Evolutionary conservation across 2,329 filamentous ascomycete species (phyloP).

Genomic region (Alternaria sp.): DNA sequence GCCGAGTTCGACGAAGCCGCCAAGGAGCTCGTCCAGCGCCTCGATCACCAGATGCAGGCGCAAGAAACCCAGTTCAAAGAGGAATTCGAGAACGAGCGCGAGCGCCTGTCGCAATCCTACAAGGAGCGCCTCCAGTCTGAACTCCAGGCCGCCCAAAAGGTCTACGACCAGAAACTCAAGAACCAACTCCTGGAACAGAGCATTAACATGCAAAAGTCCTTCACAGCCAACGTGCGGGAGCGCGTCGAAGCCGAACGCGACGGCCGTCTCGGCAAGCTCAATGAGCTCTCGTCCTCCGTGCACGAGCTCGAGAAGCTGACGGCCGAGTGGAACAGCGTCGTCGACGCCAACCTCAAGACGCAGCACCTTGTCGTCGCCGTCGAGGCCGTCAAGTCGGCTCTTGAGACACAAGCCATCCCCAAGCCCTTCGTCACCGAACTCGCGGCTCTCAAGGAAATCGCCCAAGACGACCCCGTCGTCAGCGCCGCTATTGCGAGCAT

Average conservation of each 20-base stretch:
- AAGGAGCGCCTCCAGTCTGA: constrained; percentile 80
- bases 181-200: constrained; percentile 92
- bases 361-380: constrained; percentile 97
- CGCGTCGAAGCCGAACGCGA: constrained; percentile 89
- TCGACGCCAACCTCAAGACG: constrained; percentile 88
- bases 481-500: constrained; percentile 96
- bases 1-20: constrained; percentile 86
- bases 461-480: constrained; percentile 79
- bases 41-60: constrained; percentile 79
- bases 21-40: constrained; percentile 83
- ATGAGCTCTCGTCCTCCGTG: constrained; percentile 78
- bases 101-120: constrained; percentile 77
- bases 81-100: constrained; percentile 88
- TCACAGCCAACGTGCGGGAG: constrained; percentile 76
- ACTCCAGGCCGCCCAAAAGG: constrained; percentile 76
- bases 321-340: constrained; percentile 85
- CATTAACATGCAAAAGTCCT: constrained; percentile 83
- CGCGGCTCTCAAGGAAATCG: constrained; percentile 91
- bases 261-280: constrained; percentile 83
- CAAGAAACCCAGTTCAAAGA: constrained; percentile 85
- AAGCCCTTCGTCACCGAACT: constrained; percentile 91
- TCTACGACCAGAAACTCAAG: constrained; percentile 81
- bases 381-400: constrained; percentile 84
- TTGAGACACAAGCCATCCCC: constrained; percentile 76
- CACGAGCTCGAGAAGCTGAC: constrained; percentile 86